These are phyloP conservation scores for Aspergillus sp. DNA, from an alignment of 2,329 filamentous ascomycete genomes.

Conservation along the genomic window DNA sequence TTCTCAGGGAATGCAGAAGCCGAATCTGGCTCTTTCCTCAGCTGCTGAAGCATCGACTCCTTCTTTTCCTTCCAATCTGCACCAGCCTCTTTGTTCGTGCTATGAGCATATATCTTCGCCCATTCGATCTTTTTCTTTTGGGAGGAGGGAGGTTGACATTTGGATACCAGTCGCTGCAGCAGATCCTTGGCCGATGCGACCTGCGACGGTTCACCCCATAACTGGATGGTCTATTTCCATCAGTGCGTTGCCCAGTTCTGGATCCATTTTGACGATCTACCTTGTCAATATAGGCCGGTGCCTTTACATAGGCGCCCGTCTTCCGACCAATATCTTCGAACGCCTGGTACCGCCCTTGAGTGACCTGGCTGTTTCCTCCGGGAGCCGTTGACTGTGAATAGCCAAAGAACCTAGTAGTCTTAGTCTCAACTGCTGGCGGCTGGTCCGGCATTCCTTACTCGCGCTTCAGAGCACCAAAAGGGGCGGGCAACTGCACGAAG, in stretches of 20 bases:
- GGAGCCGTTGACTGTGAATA: slow-evolving; percentile 7
- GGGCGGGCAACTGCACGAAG: slow-evolving; percentile 8
- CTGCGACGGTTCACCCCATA: slow-evolving; percentile 20
- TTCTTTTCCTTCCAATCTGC: slow-evolving; percentile 15
- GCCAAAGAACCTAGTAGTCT: slow-evolving; percentile 11
- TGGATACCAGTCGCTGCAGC: slow-evolving; percentile 9
- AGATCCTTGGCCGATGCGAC: slow-evolving; percentile 14
- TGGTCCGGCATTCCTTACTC: slow-evolving; percentile 10
- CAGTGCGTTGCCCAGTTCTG: background rate
- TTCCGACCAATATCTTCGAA: slow-evolving; percentile 18
- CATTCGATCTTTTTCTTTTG: slow-evolving; percentile 13
- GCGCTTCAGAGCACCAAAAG: slow-evolving; percentile 14
- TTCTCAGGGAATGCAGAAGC: slow-evolving; percentile 15
- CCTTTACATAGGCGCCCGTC: slow-evolving; percentile 19
- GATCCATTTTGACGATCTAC: slow-evolving; percentile 7
- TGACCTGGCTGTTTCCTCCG: slow-evolving; percentile 1
- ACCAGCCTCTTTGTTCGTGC: slow-evolving; percentile 15
- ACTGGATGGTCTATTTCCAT: slow-evolving; percentile 11
- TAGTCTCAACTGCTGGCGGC: background rate
- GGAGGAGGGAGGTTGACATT: slow-evolving; percentile 7
- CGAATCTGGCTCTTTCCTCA: slow-evolving; percentile 17
- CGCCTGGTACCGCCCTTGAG: slow-evolving; percentile 11
- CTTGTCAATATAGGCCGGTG: slow-evolving; percentile 14
- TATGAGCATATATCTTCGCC: slow-evolving; percentile 17
- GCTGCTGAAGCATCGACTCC: slow-evolving; percentile 14